Percentiles rank a stretch among this genome's conserved stretches.
These are phyloP conservation scores for Xylariaceae sp. DNA, from an alignment of 2,329 filamentous ascomycete genomes.

Conservation along the genomic window DNA sequence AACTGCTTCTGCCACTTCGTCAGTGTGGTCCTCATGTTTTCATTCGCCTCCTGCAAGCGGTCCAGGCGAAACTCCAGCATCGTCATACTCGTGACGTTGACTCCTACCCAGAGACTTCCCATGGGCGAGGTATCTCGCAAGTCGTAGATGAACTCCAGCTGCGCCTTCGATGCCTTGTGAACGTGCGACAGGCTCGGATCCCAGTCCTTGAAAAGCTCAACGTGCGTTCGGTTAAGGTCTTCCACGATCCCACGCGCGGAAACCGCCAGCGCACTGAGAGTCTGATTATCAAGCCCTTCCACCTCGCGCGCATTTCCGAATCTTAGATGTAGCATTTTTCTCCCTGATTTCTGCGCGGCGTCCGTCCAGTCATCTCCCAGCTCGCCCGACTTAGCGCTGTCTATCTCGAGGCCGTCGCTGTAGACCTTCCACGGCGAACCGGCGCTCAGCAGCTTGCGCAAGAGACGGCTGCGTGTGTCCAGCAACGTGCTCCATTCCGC, in stretches of 20 bases:
- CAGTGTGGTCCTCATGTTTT: background rate
- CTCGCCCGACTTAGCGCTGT: too few species aligned
- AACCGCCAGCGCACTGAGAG: background rate
- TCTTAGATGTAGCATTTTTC: background rate
- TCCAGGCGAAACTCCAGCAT: background rate
- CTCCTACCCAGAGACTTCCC: background rate
- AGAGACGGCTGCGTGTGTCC: background rate
- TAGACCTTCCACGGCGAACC: background rate
- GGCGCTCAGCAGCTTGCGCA: background rate
- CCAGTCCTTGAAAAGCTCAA: constrained; percentile 2
- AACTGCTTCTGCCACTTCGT: background rate
- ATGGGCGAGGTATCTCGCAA: background rate
- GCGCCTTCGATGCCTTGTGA: background rate
- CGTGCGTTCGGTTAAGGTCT: constrained; percentile 6
- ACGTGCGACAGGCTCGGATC: background rate
- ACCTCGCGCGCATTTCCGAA: background rate
- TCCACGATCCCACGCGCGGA: background rate
- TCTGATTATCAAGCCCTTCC: background rate
- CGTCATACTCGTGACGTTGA: background rate
- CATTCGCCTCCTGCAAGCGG: background rate
- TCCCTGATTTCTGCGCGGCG: background rate
- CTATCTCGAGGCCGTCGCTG: background rate
- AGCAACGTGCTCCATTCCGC: constrained; percentile 1
- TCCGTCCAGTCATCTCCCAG: background rate
- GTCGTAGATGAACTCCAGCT: background rate